These are phyloP conservation scores for Botrytis deweyae DNA, from an alignment of 2,329 filamentous ascomycete genomes.

Conservation along the genomic window DNA sequence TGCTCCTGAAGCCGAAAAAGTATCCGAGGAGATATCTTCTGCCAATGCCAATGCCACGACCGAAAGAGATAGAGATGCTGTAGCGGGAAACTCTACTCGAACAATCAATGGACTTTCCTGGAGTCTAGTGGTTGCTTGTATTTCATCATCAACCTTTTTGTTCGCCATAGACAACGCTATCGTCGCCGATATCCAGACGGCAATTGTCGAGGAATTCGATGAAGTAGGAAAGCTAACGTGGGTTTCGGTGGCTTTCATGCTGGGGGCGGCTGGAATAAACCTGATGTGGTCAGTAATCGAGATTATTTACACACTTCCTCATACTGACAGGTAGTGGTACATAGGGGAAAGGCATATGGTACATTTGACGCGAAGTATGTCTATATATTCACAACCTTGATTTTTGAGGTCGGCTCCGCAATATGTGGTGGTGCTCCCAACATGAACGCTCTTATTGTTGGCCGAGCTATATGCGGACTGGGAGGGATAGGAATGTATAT, in stretches of 20 bases:
- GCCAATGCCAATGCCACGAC: background rate
- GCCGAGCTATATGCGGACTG: slow-evolving; percentile 44
- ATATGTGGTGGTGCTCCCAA: slow-evolving; percentile 37
- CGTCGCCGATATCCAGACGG: slow-evolving; percentile 47
- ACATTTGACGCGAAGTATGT: slow-evolving; percentile 32
- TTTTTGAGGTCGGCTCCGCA: slow-evolving; percentile 32
- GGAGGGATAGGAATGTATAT: slow-evolving; percentile 42
- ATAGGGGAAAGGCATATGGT: slow-evolving; percentile 31
- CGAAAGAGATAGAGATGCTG: background rate
- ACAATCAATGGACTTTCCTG: background rate
- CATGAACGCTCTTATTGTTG: slow-evolving; percentile 47
- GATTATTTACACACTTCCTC: background rate
- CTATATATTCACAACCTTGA: slow-evolving; percentile 26
- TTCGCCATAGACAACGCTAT: slow-evolving; percentile 32
- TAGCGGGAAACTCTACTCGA: background rate
- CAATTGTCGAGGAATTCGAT: slow-evolving; percentile 41
- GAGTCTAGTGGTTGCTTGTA: background rate
- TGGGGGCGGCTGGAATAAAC: slow-evolving; percentile 35
- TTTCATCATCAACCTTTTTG: slow-evolving; percentile 19
- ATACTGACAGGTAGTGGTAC: background rate
- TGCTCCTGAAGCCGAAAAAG: background rate
- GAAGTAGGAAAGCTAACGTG: slow-evolving; percentile 42
- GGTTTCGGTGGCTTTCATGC: slow-evolving; percentile 42
- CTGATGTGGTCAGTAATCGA: background rate
- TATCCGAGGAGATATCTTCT: background rate